Base-by-base conservation (phyloP, 352 stramenopile species). In the Pythium myriotylum region DNA sequence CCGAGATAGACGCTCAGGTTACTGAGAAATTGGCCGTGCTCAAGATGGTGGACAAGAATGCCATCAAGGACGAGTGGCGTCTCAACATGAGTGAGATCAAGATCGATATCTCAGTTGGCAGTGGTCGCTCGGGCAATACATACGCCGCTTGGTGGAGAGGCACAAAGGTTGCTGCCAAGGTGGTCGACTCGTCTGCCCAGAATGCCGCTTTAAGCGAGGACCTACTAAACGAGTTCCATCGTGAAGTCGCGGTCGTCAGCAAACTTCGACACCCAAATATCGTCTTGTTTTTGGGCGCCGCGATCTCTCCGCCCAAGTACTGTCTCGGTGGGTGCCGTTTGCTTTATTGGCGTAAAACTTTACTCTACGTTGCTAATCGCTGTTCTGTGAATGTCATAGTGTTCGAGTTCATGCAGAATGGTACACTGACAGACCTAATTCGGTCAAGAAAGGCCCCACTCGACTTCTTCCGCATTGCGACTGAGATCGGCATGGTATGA, bases 351-450 rank as follows among this genome's bases (percentile, higher is more conserved):
- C 5, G 29, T 35, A 10, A 10, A 5, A 10, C 5, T 35, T 35
- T 10, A 10, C 10, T 35, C 10, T 5, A 5, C 5, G 29, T 35
- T 35, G 29, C 29, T 35, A 10, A 35, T 10, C 29, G 5, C 29
- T 35, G 10, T 5, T 35, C n/a, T n/a, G 10, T 35, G 5, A 5
- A 35, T 45, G 24, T 3, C 26, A 39, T 60, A 91, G 83, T 93
- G 45, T 95, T 95, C 63, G 84, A 95, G 65, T 95, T 89, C 42
- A 95, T 95, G 86, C 75, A 91, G 53, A 93, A 91, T 48, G 86
- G 84, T n/a, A 91, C 84, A 14, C 65, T 95, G 42, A 92, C 84
- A 4, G 82, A 95, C 33, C 45, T 95, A n/a, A 93, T 95, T 52
- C 81, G 84, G 32, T 74, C 74, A 22, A 71, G 72, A 27, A 84